Base-by-base conservation (phyloP, 768 basidiomycete genomes). In the Nidularia pulvinata region DNA sequence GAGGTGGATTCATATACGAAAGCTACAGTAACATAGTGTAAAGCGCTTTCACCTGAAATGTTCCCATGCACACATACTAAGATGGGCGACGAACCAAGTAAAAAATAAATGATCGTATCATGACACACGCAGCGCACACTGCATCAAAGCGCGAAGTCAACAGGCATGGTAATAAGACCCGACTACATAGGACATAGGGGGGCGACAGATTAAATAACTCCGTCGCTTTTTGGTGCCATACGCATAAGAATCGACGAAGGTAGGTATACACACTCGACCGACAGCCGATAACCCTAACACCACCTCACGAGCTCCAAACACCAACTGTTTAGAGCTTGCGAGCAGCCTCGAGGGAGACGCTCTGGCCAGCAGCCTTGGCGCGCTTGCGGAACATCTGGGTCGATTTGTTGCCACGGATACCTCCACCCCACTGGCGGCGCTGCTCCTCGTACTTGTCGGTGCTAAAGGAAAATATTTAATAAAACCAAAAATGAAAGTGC, bases 391-490 rank as follows among this genome's bases (percentile, higher is more conserved):
- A 81, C 90, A 91, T 96, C 71, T 91, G 88, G 46, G 91, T 85
- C 37, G 92, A 93, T 79, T 97, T 96, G 83, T 91, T 88, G 61
- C 95, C 94, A 76, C 93, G 93, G 68, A 93, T 63, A 70, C 95
- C 95, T 79, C 95, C 95, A 71, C 95, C 95, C 96, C 96, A 98
- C 62, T 86, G 85, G 66, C 90, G 85, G 59, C 93, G 87, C 51
- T 88, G 81, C 63, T 95, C 94, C 61, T 96, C 95, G 75, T 92
- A 92, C 77, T 96, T 98, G 74, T 93, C 91, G 52, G 88, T 77
- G 82, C 90, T 92, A 57, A 0, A 50, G 22, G 50, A 1, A n/a
- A 5, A 14, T 34, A 64, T 13, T 66, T 46, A 13, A 49, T 33
- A 19, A 11, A 36, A 6, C 22, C 19, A 11, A 9, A 33, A 43